Base-by-base conservation (phyloP, 306 rosid species). In the Citrullus colocynthis region DNA sequence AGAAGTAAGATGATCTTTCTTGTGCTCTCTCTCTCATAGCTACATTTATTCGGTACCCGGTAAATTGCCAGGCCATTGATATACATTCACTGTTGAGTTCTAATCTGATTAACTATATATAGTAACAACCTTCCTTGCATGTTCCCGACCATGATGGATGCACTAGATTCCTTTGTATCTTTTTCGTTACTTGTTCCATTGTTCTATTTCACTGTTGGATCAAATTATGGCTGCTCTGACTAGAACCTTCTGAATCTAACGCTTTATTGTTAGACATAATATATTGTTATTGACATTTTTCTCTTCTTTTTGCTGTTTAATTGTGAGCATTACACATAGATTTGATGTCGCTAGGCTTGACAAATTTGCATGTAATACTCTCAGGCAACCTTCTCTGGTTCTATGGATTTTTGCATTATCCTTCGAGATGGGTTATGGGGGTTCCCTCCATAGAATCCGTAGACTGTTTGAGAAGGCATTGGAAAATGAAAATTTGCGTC, bases 391-490 rank as follows among this genome's bases (percentile, higher is more conserved):
- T 61, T 95, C 97, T 34, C 85, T 92, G 82, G 67, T 85, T 61
- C 83, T 90, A 66, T 95, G 93, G 90, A 88, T 92, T 86, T 95
- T 90, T 84, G 89, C 90, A 6, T 81, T 92, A 83, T 84, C 91
- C 69, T 95, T 86, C 30, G 98, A 95, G 89, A 89, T 95, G 84
- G 84, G 84, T 69, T 85, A 79, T 85, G 93, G 89, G 75, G 90
- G 93, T 51, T 87, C 95, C 42, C 88, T 79, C 56, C 90, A 90
- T 80, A 86, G 97, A 88, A 90, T 92, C 86, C 95, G 91, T 76
- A 88, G 97, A 41, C 81, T 95, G 85, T 95, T 95, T 28, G 98
- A 95, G 79, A 89, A 85, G 83, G 97, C 97, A 70, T 71, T 95
- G 88, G 84, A 87, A 81, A 78, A 83, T 72, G 91, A 90, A 41